Conservation (phyloP, 768 basidiomycete species). For the Kwoniella dendrophila region DNA sequence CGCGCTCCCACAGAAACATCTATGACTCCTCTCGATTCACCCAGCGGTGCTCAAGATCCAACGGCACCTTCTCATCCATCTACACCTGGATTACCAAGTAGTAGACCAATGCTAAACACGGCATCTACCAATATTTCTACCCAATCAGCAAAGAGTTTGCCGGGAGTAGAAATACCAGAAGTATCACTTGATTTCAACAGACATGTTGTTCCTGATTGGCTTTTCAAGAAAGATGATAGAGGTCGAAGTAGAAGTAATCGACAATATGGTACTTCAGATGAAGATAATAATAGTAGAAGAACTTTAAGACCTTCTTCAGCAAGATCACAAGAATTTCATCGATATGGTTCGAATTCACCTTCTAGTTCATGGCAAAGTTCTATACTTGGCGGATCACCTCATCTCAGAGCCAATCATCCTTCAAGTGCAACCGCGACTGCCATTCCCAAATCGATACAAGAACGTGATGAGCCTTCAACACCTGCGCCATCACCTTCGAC, state of each 20-base stretch:
- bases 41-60: slow-evolving; percentile 8
- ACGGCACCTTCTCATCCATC: slow-evolving; percentile 36
- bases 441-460: slow-evolving; percentile 33
- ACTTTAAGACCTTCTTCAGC: slow-evolving; percentile 41
- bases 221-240: slow-evolving; percentile 61
- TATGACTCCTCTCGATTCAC: slow-evolving; percentile 23
- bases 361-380: slow-evolving; percentile 34
- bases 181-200: slow-evolving; percentile 87
- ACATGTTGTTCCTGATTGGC: slow-evolving; percentile 96
- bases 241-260: slow-evolving; percentile 25
- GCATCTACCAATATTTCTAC: slow-evolving; percentile 13
- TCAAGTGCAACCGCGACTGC: slow-evolving; percentile 18
- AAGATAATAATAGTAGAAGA: slow-evolving; percentile 19
- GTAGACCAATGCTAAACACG: slow-evolving; percentile 25
- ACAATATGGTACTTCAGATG: slow-evolving; percentile 19
- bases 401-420: slow-evolving; percentile 5
- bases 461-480: slow-evolving; percentile 31
- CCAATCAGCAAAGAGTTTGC: slow-evolving; percentile 16
- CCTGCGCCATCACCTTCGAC: slow-evolving; percentile 39
- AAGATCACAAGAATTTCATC: slow-evolving; percentile 33
- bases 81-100: slow-evolving; percentile 23
- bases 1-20: slow-evolving; percentile 33
- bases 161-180: slow-evolving; percentile 85
- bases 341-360: slow-evolving; percentile 28
- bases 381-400: slow-evolving; percentile 35